Evolutionary conservation across 257 asterid genomes (phyloP).

Genomic region (Verbascum thapsus): DNA sequence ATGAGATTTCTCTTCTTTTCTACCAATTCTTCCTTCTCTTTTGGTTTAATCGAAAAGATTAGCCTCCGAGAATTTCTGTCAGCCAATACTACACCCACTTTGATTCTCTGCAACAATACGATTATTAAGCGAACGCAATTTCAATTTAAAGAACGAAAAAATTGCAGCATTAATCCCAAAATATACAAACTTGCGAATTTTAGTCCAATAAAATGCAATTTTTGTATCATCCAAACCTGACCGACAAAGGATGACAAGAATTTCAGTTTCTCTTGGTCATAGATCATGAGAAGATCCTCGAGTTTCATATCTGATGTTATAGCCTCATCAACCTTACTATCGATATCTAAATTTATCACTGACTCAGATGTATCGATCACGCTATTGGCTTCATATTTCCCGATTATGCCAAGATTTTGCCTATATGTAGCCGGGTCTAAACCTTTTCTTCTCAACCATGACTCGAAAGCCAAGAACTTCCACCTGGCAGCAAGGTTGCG

Average conservation of each 20-base stretch:
- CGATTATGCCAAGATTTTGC: constrained; percentile 78
- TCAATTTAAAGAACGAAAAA: constrained; percentile 17
- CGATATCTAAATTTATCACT: constrained; percentile 35
- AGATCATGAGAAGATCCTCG: constrained; percentile 80
- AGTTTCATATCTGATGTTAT: constrained; percentile 77
- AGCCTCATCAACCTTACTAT: constrained; percentile 35
- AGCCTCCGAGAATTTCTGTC: constrained; percentile 77
- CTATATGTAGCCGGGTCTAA: constrained; percentile 75
- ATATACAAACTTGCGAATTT: too few relatives aligned
- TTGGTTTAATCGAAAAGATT: constrained; percentile 67
- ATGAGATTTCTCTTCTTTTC: constrained; percentile 76
- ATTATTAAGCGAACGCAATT: constrained; percentile 6
- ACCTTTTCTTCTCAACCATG: constrained; percentile 92
- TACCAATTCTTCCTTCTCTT: constrained; percentile 77
- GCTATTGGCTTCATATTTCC: constrained; percentile 61
- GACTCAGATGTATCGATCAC: constrained; percentile 41
- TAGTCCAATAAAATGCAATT: too few relatives aligned
- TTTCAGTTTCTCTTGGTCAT: constrained; percentile 83
- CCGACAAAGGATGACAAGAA: constrained; percentile 91
- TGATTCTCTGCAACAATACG: constrained; percentile 60
- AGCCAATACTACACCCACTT: constrained; percentile 65
- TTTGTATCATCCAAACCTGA: constrained; percentile 71
- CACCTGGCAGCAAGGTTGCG: constrained; percentile 89
- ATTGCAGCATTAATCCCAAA: too few relatives aligned
- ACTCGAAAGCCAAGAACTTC: constrained; percentile 92